These are phyloP conservation scores for Immersiella caudata DNA, from an alignment of 495 filamentous ascomycete species.

Conservation along the genomic window DNA sequence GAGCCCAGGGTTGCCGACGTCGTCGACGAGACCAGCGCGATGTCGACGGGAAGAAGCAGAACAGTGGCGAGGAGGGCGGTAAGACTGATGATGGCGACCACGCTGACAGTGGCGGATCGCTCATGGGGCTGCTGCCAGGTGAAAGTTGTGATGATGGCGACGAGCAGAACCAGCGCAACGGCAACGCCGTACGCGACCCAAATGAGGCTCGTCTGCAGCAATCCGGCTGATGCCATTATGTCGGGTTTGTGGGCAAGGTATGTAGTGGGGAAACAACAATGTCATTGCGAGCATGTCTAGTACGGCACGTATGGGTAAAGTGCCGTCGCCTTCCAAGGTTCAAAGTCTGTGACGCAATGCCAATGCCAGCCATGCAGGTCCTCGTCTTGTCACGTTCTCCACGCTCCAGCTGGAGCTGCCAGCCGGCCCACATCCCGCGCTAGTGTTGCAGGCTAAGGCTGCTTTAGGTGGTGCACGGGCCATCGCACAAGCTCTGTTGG, in stretches of 20 bases:
- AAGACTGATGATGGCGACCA: conserved; percentile 82
- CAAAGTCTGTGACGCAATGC: conserved; percentile 35
- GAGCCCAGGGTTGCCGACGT: conserved; percentile 71
- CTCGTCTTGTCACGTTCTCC: conserved; percentile 9
- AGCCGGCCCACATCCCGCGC: conserved; percentile 17
- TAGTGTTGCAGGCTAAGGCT: background rate
- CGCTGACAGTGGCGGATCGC: conserved; percentile 74
- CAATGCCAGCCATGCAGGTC: background rate
- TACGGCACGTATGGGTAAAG: background rate
- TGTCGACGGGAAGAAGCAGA: conserved; percentile 90
- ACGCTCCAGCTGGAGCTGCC: conserved; percentile 22
- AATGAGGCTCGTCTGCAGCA: conserved; percentile 82
- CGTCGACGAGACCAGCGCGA: conserved; percentile 91
- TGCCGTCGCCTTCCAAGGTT: background rate
- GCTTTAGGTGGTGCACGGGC: background rate
- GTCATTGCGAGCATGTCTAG: background rate
- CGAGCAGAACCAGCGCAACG: conserved; percentile 66
- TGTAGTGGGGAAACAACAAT: background rate
- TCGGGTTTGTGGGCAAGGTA: background rate
- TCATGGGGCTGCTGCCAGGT: conserved; percentile 86
- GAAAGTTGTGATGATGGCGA: conserved; percentile 80
- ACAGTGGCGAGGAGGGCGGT: conserved; percentile 88
- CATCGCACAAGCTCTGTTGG: background rate
- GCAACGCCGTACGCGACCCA: conserved; percentile 90
- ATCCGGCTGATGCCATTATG: conserved; percentile 59